Evolutionary conservation across 2,329 filamentous ascomycete genomes (phyloP).

Genomic region (Aspergillus persii): DNA sequence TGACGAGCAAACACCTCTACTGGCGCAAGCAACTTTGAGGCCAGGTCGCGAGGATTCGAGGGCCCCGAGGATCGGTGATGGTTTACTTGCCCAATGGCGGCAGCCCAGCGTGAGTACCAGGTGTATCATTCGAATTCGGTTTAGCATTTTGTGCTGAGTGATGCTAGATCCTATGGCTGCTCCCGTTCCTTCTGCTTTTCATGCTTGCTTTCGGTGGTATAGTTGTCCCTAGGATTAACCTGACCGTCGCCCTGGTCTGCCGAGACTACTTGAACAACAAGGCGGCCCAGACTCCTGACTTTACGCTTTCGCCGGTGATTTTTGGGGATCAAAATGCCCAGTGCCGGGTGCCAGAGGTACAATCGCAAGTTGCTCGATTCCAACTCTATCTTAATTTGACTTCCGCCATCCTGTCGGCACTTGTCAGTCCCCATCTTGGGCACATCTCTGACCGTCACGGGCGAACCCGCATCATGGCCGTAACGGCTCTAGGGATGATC

Average conservation of each 20-base stretch:
- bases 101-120: constrained; percentile 47
- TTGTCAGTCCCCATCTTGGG: constrained; percentile 79
- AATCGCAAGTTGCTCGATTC: constrained; percentile 73
- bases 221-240: constrained; percentile 80
- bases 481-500: constrained; percentile 73
- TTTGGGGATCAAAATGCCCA: constrained; percentile 71
- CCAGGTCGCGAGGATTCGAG: background rate
- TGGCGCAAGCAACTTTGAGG: constrained; percentile 10
- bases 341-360: constrained; percentile 76
- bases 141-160: constrained; percentile 7
- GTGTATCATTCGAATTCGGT: background rate
- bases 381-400: constrained; percentile 72
- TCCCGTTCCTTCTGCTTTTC: constrained; percentile 76
- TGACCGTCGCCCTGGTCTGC: constrained; percentile 83
- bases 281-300: constrained; percentile 56
- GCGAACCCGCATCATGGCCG: constrained; percentile 68
- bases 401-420: constrained; percentile 72
- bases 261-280: constrained; percentile 74
- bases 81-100: constrained; percentile 37
- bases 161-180: constrained; percentile 72
- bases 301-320: constrained; percentile 62
- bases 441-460: constrained; percentile 84
- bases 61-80: background rate
- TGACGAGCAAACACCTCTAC: constrained; percentile 29
- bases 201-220: constrained; percentile 83